These are phyloP conservation scores for Colletotrichum plurivorum DNA, from an alignment of 2,329 filamentous ascomycete genomes.

Conservation along the genomic window DNA sequence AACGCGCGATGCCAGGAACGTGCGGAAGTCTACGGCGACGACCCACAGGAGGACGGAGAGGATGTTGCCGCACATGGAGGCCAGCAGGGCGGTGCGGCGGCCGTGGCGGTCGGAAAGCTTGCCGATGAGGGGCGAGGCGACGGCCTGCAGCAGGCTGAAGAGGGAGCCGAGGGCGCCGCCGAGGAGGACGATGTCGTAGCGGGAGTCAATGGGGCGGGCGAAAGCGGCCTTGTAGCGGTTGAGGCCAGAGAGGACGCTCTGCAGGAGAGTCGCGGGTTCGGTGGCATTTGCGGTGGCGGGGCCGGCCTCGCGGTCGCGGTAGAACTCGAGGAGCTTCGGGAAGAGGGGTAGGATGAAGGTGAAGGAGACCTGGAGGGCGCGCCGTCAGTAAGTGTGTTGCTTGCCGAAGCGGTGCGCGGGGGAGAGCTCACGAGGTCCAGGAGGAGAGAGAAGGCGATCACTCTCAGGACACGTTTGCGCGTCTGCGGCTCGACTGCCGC, in stretches of 20 bases:
- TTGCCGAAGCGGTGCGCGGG: constrained; percentile 5
- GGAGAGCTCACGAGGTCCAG: constrained; percentile 81
- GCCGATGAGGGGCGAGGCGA: constrained; percentile 93
- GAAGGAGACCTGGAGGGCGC: constrained; percentile 83
- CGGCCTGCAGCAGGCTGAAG: constrained; percentile 92
- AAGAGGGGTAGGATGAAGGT: constrained; percentile 98
- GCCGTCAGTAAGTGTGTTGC: constrained; percentile 21
- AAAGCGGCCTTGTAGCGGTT: constrained; percentile 97
- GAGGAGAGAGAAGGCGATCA: constrained; percentile 90
- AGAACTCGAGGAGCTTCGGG: constrained; percentile 95
- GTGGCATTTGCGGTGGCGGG: constrained; percentile 59
- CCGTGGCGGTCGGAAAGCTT: constrained; percentile 90
- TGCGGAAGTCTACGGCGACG: constrained; percentile 91
- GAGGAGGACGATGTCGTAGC: constrained; percentile 96
- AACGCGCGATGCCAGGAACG: constrained; percentile 92
- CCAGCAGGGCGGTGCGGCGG: constrained; percentile 86
- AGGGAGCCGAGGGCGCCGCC: constrained; percentile 94
- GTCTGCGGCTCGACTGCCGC: constrained; percentile 63
- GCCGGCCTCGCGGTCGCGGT: constrained; percentile 82
- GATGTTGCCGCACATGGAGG: constrained; percentile 94
- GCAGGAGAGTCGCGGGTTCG: constrained; percentile 76
- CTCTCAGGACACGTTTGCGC: constrained; percentile 86
- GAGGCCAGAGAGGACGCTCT: constrained; percentile 83
- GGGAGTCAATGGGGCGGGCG: constrained; percentile 90
- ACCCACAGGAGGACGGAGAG: constrained; percentile 96